Conservation (phyloP, 768 basidiomycete genomes). For the Termitomyces eurrhizus region DNA sequence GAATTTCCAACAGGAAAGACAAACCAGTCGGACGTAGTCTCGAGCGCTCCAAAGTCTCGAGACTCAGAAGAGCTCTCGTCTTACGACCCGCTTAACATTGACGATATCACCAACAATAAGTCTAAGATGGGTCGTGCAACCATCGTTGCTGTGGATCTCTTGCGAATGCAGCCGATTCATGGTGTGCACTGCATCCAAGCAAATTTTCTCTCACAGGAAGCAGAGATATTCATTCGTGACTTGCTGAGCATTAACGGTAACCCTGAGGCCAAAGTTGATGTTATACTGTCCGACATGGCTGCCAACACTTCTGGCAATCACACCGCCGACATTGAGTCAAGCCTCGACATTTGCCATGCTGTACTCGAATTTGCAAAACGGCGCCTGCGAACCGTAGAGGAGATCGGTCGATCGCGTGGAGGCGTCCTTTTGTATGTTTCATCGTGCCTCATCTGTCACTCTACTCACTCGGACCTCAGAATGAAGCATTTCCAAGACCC, state of each 20-base stretch:
- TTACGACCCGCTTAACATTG: conserved; percentile 43
- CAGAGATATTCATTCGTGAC: conserved; percentile 40
- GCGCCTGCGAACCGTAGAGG: conserved; percentile 46
- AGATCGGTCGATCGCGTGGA: conserved; percentile 37
- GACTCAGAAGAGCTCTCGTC: conserved; percentile 8
- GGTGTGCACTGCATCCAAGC: conserved; percentile 73
- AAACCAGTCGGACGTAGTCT: not conserved
- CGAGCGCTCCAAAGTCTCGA: conserved; percentile 6
- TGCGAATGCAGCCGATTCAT: conserved; percentile 65
- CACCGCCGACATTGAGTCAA: conserved; percentile 58
- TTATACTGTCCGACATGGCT: conserved; percentile 90
- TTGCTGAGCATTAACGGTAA: conserved; percentile 25
- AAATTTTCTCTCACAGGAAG: conserved; percentile 66
- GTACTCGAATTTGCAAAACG: conserved; percentile 65
- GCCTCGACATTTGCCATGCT: conserved; percentile 69
- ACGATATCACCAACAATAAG: conserved; percentile 16
- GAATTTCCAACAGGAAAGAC: not conserved
- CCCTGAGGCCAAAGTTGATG: conserved; percentile 52
- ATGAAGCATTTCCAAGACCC: conserved; percentile 87
- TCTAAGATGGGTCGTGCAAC: conserved; percentile 15
- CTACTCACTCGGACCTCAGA: conserved; percentile 32
- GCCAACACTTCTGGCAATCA: conserved; percentile 75
- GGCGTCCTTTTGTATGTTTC: conserved; percentile 55
- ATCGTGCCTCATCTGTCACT: not conserved
- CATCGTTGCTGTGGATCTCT: conserved; percentile 79